These are phyloP conservation scores for Apiotrichum domesticum DNA, from an alignment of 1,284 basidiomycete genomes.

Conservation along the genomic window DNA sequence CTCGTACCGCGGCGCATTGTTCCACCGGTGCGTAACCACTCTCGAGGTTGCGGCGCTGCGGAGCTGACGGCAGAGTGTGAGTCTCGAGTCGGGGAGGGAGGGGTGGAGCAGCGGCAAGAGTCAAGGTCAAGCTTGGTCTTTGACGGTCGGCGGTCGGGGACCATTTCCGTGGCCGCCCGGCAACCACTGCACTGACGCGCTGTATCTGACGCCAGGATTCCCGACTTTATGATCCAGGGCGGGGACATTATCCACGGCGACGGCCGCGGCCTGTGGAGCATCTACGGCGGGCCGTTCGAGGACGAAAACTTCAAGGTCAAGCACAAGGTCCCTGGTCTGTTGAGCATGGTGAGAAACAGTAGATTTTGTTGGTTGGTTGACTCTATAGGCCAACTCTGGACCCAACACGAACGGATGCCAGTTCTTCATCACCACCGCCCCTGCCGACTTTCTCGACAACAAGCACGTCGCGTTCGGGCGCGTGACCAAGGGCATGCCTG, in stretches of 20 bases:
- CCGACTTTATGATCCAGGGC: constrained; percentile 77
- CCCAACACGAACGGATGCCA: constrained; percentile 85
- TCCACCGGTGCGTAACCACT: constrained; percentile 9
- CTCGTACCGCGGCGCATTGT: constrained; percentile 3
- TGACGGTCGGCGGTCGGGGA: no score
- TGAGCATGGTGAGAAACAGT: constrained; percentile 11
- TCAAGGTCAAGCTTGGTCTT: no score
- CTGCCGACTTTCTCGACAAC: constrained; percentile 87
- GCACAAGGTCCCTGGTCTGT: constrained; percentile 8
- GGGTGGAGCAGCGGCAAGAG: no score
- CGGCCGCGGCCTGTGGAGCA: constrained; percentile 47
- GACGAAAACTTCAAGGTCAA: constrained; percentile 22
- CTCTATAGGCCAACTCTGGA: constrained; percentile 81
- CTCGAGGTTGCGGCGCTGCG: background rate
- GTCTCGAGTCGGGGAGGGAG: background rate
- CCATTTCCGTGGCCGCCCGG: no score
- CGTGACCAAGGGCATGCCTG: constrained; percentile 79
- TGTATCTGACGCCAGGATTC: constrained; percentile 1
- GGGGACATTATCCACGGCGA: constrained; percentile 53
- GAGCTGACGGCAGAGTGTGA: constrained; percentile 8
- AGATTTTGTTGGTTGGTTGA: background rate
- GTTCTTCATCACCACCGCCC: constrained; percentile 95
- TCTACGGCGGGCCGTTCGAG: constrained; percentile 27
- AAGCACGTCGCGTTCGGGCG: constrained; percentile 92
- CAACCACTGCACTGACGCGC: background rate